Base-by-base conservation (phyloP, 139 green algal species). In the Chlorella sp. region DNA sequence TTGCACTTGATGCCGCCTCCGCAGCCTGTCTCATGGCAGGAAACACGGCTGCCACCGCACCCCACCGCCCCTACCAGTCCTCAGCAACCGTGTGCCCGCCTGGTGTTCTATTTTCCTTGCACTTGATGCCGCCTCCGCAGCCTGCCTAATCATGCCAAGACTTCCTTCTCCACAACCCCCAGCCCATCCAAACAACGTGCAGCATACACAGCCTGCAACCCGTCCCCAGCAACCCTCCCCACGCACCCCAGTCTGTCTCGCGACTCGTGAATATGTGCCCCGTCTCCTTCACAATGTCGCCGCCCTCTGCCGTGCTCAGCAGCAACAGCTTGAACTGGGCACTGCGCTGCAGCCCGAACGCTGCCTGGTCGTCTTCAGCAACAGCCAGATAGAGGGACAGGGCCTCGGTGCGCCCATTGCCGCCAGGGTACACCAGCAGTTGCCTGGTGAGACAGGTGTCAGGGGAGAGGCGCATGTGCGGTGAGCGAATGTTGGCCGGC, bases 281-380 rank as follows among this genome's bases (percentile, higher is more conserved):
- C 3, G 95, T 91, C 15, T 96, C 95, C 30, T 98, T 99, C 32
- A 36, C 86, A 34, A 97, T 85, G 60, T 86, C 91, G 16, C 90
- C 88, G 0, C 85, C 87, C 19, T 88, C 84, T 42, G 96, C 91
- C 15, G 90, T 77, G 90, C 98, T 97, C 30, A 98, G 68, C 0
- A 99, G 48, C 22, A 64, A 90, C 3, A 99, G 91, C 34, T 93
- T 96, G 91, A 99, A 99, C 2, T 53, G 80, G 19, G 96, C 97
- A 24, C 78, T 91, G 36, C 96, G 95, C 37, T 88, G 91, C 92
- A 97, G 95, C 53, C 93, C 82, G 4, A 87, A 36, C 0, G 94
- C 94, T 37, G 88, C 89, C 76, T 86, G 93, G 3, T 94, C 69
- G 0, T 94, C 87, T 30, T 98, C 97, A 24, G 95, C 92, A 26